Percentiles rank a stretch among this genome's conserved stretches.
These are phyloP conservation scores for Neoconidiobolus thromboides DNA, from an alignment of 371 early-diverging fungal genomes.

Conservation along the genomic window DNA sequence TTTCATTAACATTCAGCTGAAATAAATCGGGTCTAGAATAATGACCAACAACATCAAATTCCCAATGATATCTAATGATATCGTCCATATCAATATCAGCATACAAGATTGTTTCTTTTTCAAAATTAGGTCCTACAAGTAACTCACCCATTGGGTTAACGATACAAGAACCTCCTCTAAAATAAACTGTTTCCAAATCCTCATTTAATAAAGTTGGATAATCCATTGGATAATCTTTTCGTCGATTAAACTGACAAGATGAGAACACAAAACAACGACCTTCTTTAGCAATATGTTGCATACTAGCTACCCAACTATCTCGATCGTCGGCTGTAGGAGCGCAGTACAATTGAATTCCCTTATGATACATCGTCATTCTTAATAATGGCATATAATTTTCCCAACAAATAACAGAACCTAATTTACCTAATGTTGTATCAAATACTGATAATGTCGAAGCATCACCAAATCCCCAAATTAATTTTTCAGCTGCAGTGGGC, in stretches of 20 bases:
- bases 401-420: slow-evolving; percentile 11
- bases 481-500: slow-evolving; percentile 10
- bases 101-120: slow-evolving; percentile 9
- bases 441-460: slow-evolving; percentile 11
- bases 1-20: slow-evolving; percentile 6
- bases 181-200: slow-evolving; percentile 5
- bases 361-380: slow-evolving; percentile 6
- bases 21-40: slow-evolving; percentile 12
- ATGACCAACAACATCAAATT: slow-evolving; percentile 11
- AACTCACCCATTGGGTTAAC: slow-evolving; percentile 10
- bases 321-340: slow-evolving; percentile 13
- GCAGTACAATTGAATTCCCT: slow-evolving; percentile 12
- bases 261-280: slow-evolving; percentile 13
- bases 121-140: slow-evolving; percentile 11
- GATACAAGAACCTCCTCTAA: slow-evolving; percentile 12
- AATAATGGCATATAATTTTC: slow-evolving; percentile 14
- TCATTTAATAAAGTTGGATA: slow-evolving; percentile 2
- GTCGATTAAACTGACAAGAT: slow-evolving; percentile 9
- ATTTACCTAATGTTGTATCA: not conserved
- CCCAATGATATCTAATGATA: slow-evolving; percentile 9
- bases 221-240: slow-evolving; percentile 10
- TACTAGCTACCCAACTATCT: slow-evolving; percentile 8
- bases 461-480: slow-evolving; percentile 12
- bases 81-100: slow-evolving; percentile 12
- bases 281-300: slow-evolving; percentile 13